phyloP scores from a whole-genome alignment of 257 asterid genomes.

The Jacaranda mimosifolia region DNA sequence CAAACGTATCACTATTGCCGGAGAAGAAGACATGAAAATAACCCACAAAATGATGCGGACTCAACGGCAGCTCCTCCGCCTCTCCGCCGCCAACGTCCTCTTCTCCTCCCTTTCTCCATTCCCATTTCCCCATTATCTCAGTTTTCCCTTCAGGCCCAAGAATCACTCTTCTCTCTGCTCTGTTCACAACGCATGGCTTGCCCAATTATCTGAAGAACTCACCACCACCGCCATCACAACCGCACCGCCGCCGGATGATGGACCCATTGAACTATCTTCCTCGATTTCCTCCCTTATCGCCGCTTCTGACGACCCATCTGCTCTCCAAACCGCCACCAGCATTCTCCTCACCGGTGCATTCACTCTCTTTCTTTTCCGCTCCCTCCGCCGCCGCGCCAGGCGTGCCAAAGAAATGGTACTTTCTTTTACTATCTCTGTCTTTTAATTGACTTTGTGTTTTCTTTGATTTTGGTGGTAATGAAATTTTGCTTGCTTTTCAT shows the following conservation, averaged over 20 bases:
- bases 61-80: conserved; percentile 45
- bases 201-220: conserved; percentile 42
- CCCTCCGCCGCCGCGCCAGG: conserved; percentile 89
- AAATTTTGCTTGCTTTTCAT: not conserved
- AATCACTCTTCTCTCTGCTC: conserved; percentile 31
- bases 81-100: conserved; percentile 42
- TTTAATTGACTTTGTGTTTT: not conserved
- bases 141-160: conserved; percentile 20
- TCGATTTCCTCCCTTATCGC: conserved; percentile 50
- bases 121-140: conserved; percentile 22
- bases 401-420: conserved; percentile 65
- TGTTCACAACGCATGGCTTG: conserved; percentile 42
- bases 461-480: not conserved
- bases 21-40: not conserved
- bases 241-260: conserved; percentile 41
- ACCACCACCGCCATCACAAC: conserved; percentile 25
- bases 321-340: conserved; percentile 83
- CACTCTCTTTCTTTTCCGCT: conserved; percentile 77
- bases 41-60: conserved; percentile 34
- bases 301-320: conserved; percentile 46
- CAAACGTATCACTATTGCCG: not conserved
- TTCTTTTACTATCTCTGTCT: not conserved
- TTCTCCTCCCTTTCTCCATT: conserved; percentile 36
- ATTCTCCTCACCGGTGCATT: conserved; percentile 89
- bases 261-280: conserved; percentile 60